These are phyloP conservation scores for Chaetomiaceae sp. DNA, from an alignment of 2,329 filamentous ascomycete genomes.

Conservation along the genomic window DNA sequence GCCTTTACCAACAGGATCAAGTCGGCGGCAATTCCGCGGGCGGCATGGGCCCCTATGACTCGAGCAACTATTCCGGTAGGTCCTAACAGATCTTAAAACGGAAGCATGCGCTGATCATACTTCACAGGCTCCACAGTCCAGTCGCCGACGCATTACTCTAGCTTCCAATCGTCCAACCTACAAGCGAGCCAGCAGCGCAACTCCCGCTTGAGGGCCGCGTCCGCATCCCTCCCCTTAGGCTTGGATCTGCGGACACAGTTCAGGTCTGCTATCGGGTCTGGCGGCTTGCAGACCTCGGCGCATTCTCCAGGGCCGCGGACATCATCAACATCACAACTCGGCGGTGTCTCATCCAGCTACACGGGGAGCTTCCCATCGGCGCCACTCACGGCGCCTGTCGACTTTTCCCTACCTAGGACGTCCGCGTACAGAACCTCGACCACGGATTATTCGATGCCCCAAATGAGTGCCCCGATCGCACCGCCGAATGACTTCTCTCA, in stretches of 20 bases:
- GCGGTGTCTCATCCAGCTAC: constrained; percentile 40
- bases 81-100: too few species aligned
- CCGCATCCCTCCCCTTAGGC: constrained; percentile 42
- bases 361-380: constrained; percentile 50
- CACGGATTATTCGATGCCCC: constrained; percentile 49
- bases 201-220: constrained; percentile 48
- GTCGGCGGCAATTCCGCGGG: constrained; percentile 38
- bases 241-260: constrained; percentile 45
- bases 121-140: constrained; percentile 41
- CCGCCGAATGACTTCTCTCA: constrained; percentile 50
- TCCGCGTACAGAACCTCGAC: constrained; percentile 34
- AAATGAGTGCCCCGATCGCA: constrained; percentile 52
- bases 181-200: constrained; percentile 42
- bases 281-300: constrained; percentile 27
- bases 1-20: constrained; percentile 49
- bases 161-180: constrained; percentile 37
- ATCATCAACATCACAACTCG: constrained; percentile 39
- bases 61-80: constrained; percentile 50
- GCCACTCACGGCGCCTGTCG: constrained; percentile 50
- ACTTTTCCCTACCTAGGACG: constrained; percentile 47
- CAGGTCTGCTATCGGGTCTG: constrained; percentile 34
- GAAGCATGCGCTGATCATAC: background rate
- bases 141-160: constrained; percentile 48
- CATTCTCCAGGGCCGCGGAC: constrained; percentile 35
- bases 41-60: constrained; percentile 46